These are phyloP conservation scores for Aspergillus calidoustus DNA, from an alignment of 2,329 filamentous ascomycete genomes.

Conservation along the genomic window DNA sequence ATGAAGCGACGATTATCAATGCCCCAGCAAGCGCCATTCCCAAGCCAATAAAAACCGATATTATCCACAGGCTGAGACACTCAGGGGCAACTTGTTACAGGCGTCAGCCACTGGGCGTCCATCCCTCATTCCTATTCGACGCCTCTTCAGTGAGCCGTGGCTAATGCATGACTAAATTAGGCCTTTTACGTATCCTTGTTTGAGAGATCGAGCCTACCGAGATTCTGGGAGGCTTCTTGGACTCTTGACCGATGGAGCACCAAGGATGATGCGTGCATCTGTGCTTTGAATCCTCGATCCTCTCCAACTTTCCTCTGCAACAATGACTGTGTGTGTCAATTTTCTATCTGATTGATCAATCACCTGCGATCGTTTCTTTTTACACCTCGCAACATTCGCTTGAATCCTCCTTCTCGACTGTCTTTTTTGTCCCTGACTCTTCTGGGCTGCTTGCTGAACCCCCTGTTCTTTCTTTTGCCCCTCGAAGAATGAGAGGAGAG, in stretches of 20 bases:
- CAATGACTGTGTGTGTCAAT: constrained; percentile 1
- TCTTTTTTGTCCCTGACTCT: not conserved
- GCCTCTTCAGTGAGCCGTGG: not conserved
- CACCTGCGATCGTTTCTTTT: not conserved
- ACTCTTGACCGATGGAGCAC: not conserved
- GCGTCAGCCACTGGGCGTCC: constrained; percentile 19
- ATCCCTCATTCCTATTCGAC: constrained; percentile 15
- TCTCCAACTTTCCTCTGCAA: not conserved
- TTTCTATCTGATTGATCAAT: constrained; percentile 1
- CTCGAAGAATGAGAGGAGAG: not conserved
- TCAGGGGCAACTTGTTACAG: constrained; percentile 27
- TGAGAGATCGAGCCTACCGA: not conserved
- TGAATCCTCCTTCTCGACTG: constrained; percentile 6
- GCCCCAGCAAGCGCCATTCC: not conserved
- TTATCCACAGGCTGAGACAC: constrained; percentile 22
- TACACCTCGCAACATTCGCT: constrained; percentile 3
- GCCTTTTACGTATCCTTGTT: constrained; percentile 7
- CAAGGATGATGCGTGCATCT: not conserved
- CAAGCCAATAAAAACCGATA: constrained; percentile 16
- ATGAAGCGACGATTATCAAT: constrained; percentile 4
- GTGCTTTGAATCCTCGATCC: constrained; percentile 2
- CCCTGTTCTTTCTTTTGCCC: not conserved
- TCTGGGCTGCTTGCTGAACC: not conserved
- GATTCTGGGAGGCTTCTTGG: not conserved
- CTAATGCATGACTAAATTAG: constrained; percentile 9